Evolutionary conservation across 2,329 filamentous ascomycete genomes (phyloP).

Genomic region (Colletotrichum sp.): DNA sequence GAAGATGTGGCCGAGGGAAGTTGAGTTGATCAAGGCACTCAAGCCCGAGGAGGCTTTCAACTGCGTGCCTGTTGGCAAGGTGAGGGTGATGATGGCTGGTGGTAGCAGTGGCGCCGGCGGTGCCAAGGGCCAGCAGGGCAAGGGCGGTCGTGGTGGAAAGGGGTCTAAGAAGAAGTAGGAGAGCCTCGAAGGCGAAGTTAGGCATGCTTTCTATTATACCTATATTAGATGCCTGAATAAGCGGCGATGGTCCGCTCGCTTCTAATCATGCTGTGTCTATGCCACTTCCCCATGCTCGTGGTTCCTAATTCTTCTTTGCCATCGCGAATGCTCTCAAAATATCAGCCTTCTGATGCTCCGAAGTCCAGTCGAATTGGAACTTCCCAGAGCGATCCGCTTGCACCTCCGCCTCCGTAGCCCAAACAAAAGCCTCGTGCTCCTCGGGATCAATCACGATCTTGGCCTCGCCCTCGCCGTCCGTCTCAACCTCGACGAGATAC

Average conservation of each 20-base stretch:
- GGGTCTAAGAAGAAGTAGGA: conserved; percentile 46
- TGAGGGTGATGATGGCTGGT: conserved; percentile 77
- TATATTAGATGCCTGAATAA: not conserved
- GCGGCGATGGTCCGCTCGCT: not conserved
- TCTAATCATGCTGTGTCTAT: not conserved
- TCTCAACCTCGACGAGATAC: conserved; percentile 37
- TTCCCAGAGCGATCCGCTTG: conserved; percentile 2
- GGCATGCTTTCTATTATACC: not conserved
- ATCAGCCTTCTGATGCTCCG: conserved; percentile 18
- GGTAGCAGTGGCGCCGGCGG: conserved; percentile 49
- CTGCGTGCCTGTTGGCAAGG: conserved; percentile 78
- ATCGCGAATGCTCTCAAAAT: conserved; percentile 16
- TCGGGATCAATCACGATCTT: conserved; percentile 35
- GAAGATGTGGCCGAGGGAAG: conserved; percentile 83
- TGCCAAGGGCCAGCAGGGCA: conserved; percentile 35
- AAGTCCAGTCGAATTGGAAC: conserved; percentile 16
- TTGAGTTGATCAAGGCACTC: conserved; percentile 81
- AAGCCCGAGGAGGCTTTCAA: conserved; percentile 85
- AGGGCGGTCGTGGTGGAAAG: conserved; percentile 40
- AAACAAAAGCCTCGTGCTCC: conserved; percentile 44
- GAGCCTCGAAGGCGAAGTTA: not conserved
- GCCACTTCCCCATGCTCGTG: not conserved
- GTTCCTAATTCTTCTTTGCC: not conserved
- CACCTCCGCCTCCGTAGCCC: conserved; percentile 43
- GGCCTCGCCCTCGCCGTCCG: not conserved